phyloP scores from a whole-genome alignment of 805 yeast genomes.

The Scheffersomyces amazonensis region DNA sequence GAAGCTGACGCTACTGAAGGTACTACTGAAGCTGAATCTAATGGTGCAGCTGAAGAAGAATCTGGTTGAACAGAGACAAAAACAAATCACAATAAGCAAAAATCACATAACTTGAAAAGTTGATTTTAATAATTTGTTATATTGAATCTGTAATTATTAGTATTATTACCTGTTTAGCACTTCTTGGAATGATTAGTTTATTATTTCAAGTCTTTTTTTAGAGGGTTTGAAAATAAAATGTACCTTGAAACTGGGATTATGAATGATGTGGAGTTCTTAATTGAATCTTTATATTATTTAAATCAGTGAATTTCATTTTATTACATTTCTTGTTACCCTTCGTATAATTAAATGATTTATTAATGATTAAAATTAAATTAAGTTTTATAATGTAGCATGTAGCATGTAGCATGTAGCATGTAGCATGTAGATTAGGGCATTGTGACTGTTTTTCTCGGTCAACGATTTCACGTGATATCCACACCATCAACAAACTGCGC shows the following conservation, averaged over 20 bases:
- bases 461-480: too few relatives aligned
- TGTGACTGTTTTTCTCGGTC: too few relatives aligned
- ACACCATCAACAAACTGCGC: too few relatives aligned
- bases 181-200: too few relatives aligned
- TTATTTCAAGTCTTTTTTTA: too few relatives aligned
- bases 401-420: too few relatives aligned
- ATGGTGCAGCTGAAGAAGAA: neutral
- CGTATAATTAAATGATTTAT: neutral
- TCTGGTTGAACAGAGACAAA: slow-evolving; percentile 1
- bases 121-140: too few relatives aligned
- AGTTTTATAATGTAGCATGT: too few relatives aligned
- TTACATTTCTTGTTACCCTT: neutral
- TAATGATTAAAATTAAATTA: neutral
- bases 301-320: neutral
- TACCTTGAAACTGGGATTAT: neutral
- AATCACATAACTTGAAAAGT: too few relatives aligned
- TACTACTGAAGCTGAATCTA: slow-evolving; percentile 7
- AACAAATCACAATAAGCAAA: neutral
- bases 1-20: slow-evolving; percentile 6
- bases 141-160: too few relatives aligned
- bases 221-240: neutral
- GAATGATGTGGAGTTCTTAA: slow-evolving; percentile 8
- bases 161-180: too few relatives aligned
- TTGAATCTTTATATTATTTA: slow-evolving; percentile 2
- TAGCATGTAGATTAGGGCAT: too few relatives aligned